Conservation (phyloP, 345 rosid genomes). For the Kernera saxatilis region DNA sequence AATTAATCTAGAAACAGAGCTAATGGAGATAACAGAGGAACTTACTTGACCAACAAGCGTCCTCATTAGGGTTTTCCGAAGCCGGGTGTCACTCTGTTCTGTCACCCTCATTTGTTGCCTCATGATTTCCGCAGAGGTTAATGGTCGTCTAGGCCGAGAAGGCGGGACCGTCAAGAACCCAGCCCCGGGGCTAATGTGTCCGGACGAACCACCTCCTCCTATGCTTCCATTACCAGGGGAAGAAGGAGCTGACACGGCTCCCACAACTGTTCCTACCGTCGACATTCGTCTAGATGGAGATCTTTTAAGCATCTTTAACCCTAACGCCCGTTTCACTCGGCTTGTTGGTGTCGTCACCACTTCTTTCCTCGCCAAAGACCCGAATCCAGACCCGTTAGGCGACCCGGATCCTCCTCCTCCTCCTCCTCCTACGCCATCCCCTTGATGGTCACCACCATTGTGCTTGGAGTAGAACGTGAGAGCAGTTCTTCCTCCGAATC, state of each 20-base stretch:
- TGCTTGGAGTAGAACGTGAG: slow-evolving; percentile 54
- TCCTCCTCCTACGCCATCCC: slow-evolving; percentile 30
- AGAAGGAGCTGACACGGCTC: slow-evolving; percentile 39
- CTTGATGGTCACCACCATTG: slow-evolving; percentile 32
- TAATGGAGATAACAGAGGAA: neutral
- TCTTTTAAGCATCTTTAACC: slow-evolving; percentile 67
- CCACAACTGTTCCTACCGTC: slow-evolving; percentile 19
- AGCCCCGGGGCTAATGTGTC: slow-evolving; percentile 28
- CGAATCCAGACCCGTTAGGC: slow-evolving; percentile 11
- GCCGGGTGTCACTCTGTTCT: slow-evolving; percentile 73
- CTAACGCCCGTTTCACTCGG: slow-evolving; percentile 61
- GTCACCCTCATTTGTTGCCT: slow-evolving; percentile 86
- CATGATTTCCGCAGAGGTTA: slow-evolving; percentile 94
- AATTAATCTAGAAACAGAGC: neutral
- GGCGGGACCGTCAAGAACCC: slow-evolving; percentile 41
- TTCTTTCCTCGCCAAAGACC: slow-evolving; percentile 37
- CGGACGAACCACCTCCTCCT: neutral
- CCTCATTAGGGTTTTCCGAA: slow-evolving; percentile 80
- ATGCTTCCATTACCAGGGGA: slow-evolving; percentile 43
- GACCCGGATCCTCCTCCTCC: slow-evolving; percentile 33
- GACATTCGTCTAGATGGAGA: slow-evolving; percentile 70
- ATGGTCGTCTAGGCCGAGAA: slow-evolving; percentile 54
- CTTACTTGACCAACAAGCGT: slow-evolving; percentile 92
- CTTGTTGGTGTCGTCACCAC: slow-evolving; percentile 70
- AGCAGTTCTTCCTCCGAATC: slow-evolving; percentile 70